A percentile compares a stretch with the other conserved stretches of the same genome.
phyloP scores from a whole-genome alignment of 495 filamentous ascomycete species.

The Platismatia glauca region DNA sequence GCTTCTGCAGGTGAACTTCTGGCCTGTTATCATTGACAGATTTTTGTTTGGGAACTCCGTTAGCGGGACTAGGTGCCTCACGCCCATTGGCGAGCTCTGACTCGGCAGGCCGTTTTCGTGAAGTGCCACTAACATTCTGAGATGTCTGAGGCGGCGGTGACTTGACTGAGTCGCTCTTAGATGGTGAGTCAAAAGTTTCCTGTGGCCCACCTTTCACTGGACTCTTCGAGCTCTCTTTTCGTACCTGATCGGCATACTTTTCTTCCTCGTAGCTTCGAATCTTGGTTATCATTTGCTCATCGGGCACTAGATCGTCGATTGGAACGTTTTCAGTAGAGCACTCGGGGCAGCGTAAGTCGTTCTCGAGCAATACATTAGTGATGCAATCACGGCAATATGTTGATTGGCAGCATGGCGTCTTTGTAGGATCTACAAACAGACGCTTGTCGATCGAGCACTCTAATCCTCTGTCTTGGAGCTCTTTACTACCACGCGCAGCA shows the following conservation, averaged over 20 bases:
- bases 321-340: conserved; percentile 85
- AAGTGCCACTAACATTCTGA: background rate
- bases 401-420: conserved; percentile 94
- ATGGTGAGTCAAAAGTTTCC: conserved; percentile 18
- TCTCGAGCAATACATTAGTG: conserved; percentile 92
- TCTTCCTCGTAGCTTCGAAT: conserved; percentile 52
- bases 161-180: conserved; percentile 8
- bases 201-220: conserved; percentile 37
- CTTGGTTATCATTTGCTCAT: conserved; percentile 52
- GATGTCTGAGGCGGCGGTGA: conserved; percentile 17
- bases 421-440: conserved; percentile 93
- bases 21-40: conserved; percentile 26
- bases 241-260: conserved; percentile 49
- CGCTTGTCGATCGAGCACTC: conserved; percentile 93
- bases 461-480: conserved; percentile 75
- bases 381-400: conserved; percentile 99
- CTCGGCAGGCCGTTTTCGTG: conserved; percentile 57
- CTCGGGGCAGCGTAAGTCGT: conserved; percentile 88
- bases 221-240: conserved; percentile 55
- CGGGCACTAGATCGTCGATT: conserved; percentile 78
- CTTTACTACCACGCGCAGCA: conserved; percentile 64
- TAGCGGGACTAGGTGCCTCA: conserved; percentile 42
- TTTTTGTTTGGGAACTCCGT: conserved; percentile 20
- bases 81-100: conserved; percentile 57
- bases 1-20: conserved; percentile 16